Percentiles rank a stretch among this genome's conserved stretches.
Conservation (phyloP, 2,329 filamentous ascomycete species). For the Aspergillus jensenii region DNA sequence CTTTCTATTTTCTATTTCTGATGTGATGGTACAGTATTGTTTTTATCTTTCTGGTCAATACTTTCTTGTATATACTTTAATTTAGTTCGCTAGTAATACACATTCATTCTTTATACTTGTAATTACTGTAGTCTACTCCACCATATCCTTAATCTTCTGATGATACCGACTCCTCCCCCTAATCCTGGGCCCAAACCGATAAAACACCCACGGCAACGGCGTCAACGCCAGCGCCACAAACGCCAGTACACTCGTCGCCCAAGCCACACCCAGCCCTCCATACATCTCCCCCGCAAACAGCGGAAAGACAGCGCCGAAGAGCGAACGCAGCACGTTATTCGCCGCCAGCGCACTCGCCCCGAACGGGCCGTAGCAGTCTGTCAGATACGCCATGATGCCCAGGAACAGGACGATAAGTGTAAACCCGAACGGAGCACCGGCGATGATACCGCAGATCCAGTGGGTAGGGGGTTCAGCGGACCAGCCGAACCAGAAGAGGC, state of each 20-base stretch:
- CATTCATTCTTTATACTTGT: no score
- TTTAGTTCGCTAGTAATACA: no score
- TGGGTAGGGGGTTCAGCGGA: not conserved
- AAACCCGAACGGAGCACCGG: not conserved
- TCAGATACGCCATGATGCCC: not conserved
- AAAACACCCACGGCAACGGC: slow-evolving; percentile 52
- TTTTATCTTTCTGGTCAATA: no score
- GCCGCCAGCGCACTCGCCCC: slow-evolving; percentile 47
- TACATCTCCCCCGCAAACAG: slow-evolving; percentile 57
- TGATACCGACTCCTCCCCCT: slow-evolving; percentile 41
- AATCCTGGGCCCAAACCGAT: slow-evolving; percentile 56
- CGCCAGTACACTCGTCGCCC: slow-evolving; percentile 63
- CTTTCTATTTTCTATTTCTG: no score
- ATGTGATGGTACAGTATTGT: no score
- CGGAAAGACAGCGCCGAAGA: slow-evolving; percentile 49
- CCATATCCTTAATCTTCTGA: no score
- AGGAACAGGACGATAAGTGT: not conserved
- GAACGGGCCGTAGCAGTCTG: no score
- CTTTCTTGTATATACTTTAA: no score
- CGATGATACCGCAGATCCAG: not conserved
- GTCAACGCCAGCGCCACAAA: slow-evolving; percentile 49
- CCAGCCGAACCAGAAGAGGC: slow-evolving; percentile 14
- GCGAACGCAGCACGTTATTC: slow-evolving; percentile 39
- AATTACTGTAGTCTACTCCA: no score
- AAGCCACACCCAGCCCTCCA: slow-evolving; percentile 62